Base-by-base conservation (phyloP, 352 stramenopile genomes). In the Peronosclerospora sorghi region DNA sequence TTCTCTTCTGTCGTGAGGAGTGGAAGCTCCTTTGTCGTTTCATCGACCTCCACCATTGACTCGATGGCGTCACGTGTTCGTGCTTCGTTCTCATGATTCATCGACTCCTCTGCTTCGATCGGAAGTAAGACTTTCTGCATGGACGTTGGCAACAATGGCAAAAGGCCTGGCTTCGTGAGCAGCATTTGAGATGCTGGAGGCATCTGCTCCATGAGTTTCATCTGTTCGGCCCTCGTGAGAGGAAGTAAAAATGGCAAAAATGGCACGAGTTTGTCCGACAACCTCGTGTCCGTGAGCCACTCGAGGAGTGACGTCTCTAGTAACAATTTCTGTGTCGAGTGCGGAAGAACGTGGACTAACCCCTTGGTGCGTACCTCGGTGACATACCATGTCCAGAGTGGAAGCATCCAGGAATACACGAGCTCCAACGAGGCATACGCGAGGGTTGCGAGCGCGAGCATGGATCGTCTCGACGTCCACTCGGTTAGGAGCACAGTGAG, bases 241-340 rank as follows among this genome's bases (percentile, higher is more conserved):
- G 77, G 77, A 42, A 92, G 45, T 23, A 90, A 58, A 46, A 93
- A 89, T 17, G 77, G 75, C 39, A 93, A 27, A 53, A 82, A 86
- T 1, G 68, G 68, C 9, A 68, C 56, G 20, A 93, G 50, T 49
- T 73, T 67, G 38, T 90, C 75, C 29, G 77, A 67, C 36, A 90
- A 74, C 5, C 58, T 68, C 12, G 75, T 77, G 41, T 90, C 80
- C 1, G 75, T 85, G 34, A 92, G 72, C 77, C 77, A 92, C 38
- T 92, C 75, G 19, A 92, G 53, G 9, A 90, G 62, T 30, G 69
- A 89, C 41, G 69, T 88, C 18, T 66, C 61, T 23, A 92, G 65
- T 32, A 92, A 43, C 29, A 89, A 42, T 20, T 81, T 41, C 50
- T 83, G 77, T 4, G 76, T 29, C 0, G 57, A 73, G n/a, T 47